Evolutionary conservation across 371 early-diverging fungal species (phyloP), one percentile per base, ranked within the genome.

Genomic region (Vairimorpha necatrix): DNA sequence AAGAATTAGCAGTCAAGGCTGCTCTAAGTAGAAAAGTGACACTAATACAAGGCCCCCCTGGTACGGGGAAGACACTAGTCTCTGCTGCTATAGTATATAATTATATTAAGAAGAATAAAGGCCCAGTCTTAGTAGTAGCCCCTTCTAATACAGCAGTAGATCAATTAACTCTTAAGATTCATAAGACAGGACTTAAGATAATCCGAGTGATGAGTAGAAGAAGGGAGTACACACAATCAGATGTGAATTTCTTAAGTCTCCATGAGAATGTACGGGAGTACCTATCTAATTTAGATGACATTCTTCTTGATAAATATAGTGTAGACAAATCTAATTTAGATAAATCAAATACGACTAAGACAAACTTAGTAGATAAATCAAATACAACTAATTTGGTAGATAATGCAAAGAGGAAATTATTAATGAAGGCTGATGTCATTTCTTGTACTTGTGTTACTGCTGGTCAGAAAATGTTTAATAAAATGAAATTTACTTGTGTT

Each of bases 71-170:
- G 84, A 96, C 98, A 0, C 92, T 95, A 2, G 95, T 95, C 0
- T 92, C 93, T 0, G 94, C 96, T 2, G 92, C 94, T 2, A 88
- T 98, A 76, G 96, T 95, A 13, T 95, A 96, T 81, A 95, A 95
- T 81, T 86, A 96, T 18, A 91, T 93, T 67, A 91, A 91, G 28
- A 28, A 56, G 24, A 62, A 53, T 46, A 69, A 74, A 47, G 65
- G 93, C 9, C 94, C 92, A 86, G 90, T 98, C 7, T 85, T 98
- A 48, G 95, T 98, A 0, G 93, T 93, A 79, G 96, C 97, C 0
- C 96, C 98, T n/a, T 90, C 91, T 80, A 98, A 98, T 82, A 95
- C 95, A 0, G 98, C 98, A 36, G 96, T 96, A 0, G 97, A 98
- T 85, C 94, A 98, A 84, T 84, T 98, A 46, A 90, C 95, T 0